Base-by-base conservation (phyloP, 192 early-diverging fungal species). In the Coemansia biformis region DNA sequence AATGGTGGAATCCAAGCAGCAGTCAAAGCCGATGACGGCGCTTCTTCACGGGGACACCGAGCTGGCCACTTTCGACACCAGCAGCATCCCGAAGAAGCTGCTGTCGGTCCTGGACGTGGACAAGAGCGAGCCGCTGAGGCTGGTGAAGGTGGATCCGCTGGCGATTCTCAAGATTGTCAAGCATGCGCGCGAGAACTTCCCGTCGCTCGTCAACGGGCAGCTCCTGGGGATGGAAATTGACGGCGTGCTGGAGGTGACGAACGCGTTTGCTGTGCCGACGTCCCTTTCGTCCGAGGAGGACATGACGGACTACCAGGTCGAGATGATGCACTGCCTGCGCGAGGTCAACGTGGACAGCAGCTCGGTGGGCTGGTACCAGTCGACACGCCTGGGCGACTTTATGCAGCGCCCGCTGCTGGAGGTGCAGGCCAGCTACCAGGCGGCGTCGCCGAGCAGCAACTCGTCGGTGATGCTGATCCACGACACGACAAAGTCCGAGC, bases 291-390 rank as follows among this genome's bases (percentile, higher is more conserved):
- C 76, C 8, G 79, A 77, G 50, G 79, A 79, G 69, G 79, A 78
- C 43, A 74, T 63, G 60, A 79, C 85, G 14, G 84, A 90, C 49
- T 96, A 99, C 75, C 91, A 95, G 75, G 58, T 91, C 35, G 85
- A 91, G 60, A 93, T 96, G 90, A 84, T 99, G 77, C 78, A 87
- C 57, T 85, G 87, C 58, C 79, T 99, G 63, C 83, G 89, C 46
- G 85, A 90, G 45, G 85, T 96, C 48, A 95, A 97, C 67, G 89
- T 86, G 37, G 96, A 99, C 59, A 86, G 89, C 58, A 94, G 93
- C 80, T 86, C 91, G 37, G 93, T 97, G 29, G 96, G 96, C 17
- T 94, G 96, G 91, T 93, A 98, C 75, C 91, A 91, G 61, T 90
- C 91, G 19, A 85, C 92, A 24, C 79, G 87, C 44, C 71, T 94